Percentiles rank a stretch among this genome's conserved stretches.
These are phyloP conservation scores for Amylostereum areolatum DNA, from an alignment of 1,284 basidiomycete species.

Conservation along the genomic window DNA sequence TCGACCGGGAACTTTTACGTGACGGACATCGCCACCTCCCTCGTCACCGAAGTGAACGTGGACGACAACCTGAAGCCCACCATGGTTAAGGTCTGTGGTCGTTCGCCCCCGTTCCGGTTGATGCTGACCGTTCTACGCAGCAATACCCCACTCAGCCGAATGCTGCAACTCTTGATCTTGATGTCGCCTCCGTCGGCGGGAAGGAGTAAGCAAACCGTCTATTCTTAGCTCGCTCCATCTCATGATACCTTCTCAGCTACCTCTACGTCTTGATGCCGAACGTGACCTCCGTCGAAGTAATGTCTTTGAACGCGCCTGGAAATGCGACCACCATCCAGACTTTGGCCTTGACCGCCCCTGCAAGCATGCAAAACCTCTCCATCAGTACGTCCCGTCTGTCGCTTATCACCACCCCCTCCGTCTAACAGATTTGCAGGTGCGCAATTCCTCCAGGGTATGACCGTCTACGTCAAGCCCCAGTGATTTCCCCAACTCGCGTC, in stretches of 20 bases:
- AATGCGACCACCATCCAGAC: constrained; percentile 17
- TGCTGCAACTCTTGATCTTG: constrained; percentile 22
- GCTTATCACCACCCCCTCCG: not conserved
- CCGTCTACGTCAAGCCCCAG: constrained; percentile 20
- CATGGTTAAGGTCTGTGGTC: constrained; percentile 4
- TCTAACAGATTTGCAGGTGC: not conserved
- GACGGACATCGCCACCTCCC: constrained; percentile 31
- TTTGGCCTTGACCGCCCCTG: constrained; percentile 12
- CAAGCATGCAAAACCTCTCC: constrained; percentile 7
- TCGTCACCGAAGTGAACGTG: constrained; percentile 7
- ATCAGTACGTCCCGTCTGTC: constrained; percentile 15
- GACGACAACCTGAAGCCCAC: not conserved
- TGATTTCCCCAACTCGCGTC: too few species aligned
- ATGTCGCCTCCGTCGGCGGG: constrained; percentile 20
- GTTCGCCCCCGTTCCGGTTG: constrained; percentile 18
- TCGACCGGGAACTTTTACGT: constrained; percentile 12
- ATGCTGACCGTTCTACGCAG: constrained; percentile 4
- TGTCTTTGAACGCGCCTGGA: constrained; percentile 19
- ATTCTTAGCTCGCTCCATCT: not conserved
- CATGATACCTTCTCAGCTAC: constrained; percentile 13
- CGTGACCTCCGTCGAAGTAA: constrained; percentile 18
- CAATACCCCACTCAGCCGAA: constrained; percentile 19
- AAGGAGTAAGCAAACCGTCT: constrained; percentile 21
- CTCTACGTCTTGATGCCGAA: constrained; percentile 22
- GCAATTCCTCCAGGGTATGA: constrained; percentile 6